Evolutionary conservation across 2,329 filamentous ascomycete genomes (phyloP), one percentile per base, ranked within the genome.

Genomic region (Cadophora luteo-olivacea): DNA sequence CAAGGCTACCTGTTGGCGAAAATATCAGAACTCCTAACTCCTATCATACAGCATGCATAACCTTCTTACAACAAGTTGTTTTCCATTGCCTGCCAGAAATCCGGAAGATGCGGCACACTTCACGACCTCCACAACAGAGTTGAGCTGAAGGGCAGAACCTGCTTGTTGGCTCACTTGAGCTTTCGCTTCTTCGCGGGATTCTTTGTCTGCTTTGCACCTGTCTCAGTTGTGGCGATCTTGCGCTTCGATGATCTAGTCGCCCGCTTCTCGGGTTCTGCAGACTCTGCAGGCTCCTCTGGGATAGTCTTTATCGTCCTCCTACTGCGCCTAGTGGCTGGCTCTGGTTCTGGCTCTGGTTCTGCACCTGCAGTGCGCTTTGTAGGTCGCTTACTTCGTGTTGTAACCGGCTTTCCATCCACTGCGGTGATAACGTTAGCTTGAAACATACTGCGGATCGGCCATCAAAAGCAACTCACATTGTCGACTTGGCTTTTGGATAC

Each of bases 231-330:
- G 4, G 36, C 3, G 3, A 6, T 12, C 11, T 60, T 60, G 22
- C 57, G 57, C 22, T 60, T 60, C 24, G 57, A 60, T 5, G 36
- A 45, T 45, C 57, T 60, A 19, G 57, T 60, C 33, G 24, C 9
- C 12, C 25, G 52, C 55, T 24, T 19, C n/a, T 11, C 32, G 3
- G 32, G 11, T 19, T 58, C 32, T 24, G n/a, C 55, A 24, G 19
- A 11, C 3, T 36, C 55, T 16, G 33, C 32, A 14, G 19, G n/a
- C 3, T 36, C 55, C 32, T 38, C 32, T 38, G 32, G 7, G 12
- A 16, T 16, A 25, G 8, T 22, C 33, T 45, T 41, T 11, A n/a
- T 3, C 19, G 57, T 33, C 22, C 24, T 45, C 45, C 12, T 60
- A 11, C 22, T 25, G 11, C 36, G n/a, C 33, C n/a, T 38, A n/a